A percentile compares a stretch with the other conserved stretches of the same genome.
These are phyloP conservation scores for Claviceps sp. DNA, from an alignment of 2,329 filamentous ascomycete species.

Conservation along the genomic window DNA sequence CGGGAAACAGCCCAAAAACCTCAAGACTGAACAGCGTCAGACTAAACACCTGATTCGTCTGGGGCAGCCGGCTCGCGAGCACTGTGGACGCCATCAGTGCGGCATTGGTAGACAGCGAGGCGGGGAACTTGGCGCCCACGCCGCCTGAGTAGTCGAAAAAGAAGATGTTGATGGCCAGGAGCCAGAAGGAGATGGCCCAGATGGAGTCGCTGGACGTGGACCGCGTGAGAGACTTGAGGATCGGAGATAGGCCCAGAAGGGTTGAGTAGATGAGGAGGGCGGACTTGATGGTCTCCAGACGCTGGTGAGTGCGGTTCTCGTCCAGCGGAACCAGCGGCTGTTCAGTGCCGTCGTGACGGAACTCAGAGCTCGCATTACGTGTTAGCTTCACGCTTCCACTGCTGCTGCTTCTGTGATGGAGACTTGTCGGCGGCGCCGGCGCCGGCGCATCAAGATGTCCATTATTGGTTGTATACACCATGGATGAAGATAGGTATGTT, in stretches of 20 bases:
- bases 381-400: slow-evolving; percentile 8
- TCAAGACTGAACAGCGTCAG: slow-evolving; percentile 94
- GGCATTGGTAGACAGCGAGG: slow-evolving; percentile 79
- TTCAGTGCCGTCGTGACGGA: slow-evolving; percentile 10
- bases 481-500: too few relatives aligned
- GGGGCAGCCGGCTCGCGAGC: slow-evolving; percentile 75
- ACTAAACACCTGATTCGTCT: slow-evolving; percentile 87
- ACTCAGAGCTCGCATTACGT: slow-evolving; percentile 17
- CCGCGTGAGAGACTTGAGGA: slow-evolving; percentile 87
- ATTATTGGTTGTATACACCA: slow-evolving; percentile 5
- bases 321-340: slow-evolving; percentile 17
- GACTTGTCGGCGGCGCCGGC: slow-evolving; percentile 36
- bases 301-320: slow-evolving; percentile 32
- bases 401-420: background rate
- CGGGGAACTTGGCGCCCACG: slow-evolving; percentile 49
- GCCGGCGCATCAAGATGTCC: slow-evolving; percentile 33
- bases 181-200: slow-evolving; percentile 90
- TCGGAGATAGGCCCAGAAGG: slow-evolving; percentile 80
- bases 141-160: slow-evolving; percentile 91
- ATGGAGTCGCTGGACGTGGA: slow-evolving; percentile 92
- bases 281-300: slow-evolving; percentile 75
- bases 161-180: slow-evolving; percentile 90
- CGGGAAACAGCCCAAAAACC: slow-evolving; percentile 94
- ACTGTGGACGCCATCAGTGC: slow-evolving; percentile 94
- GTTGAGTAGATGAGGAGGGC: slow-evolving; percentile 87